A percentile compares a stretch with the other conserved stretches of the same genome.
Evolutionary conservation across 108 stramenopile species (phyloP).

Genomic region (Pseudonitzschia pungens): DNA sequence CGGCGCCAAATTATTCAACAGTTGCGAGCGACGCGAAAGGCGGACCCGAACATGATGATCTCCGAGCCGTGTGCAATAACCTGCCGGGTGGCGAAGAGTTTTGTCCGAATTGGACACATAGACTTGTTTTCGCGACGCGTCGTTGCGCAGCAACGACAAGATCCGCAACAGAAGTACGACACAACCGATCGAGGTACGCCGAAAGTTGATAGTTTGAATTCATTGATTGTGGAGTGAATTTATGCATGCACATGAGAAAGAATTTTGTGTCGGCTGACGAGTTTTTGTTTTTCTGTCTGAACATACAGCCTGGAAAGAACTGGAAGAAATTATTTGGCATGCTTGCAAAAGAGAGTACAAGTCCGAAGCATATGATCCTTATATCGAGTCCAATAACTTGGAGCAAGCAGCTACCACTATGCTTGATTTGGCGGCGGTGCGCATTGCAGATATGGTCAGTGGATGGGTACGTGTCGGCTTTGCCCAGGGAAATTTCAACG

Average conservation of each 20-base stretch:
- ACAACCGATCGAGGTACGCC: slow-evolving; percentile 9
- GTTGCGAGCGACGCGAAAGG: slow-evolving; percentile 48
- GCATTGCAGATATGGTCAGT: slow-evolving; percentile 74
- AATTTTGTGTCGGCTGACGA: too few relatives aligned
- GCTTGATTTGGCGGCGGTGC: slow-evolving; percentile 48
- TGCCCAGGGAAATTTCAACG: slow-evolving; percentile 95
- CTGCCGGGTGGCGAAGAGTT: slow-evolving; percentile 74
- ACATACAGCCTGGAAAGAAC: slow-evolving; percentile 55
- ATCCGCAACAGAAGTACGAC: background rate
- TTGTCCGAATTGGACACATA: slow-evolving; percentile 85
- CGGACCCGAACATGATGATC: slow-evolving; percentile 79
- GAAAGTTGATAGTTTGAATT: too few relatives aligned
- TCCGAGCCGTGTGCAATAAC: slow-evolving; percentile 86
- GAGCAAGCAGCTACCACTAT: slow-evolving; percentile 52
- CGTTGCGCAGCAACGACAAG: slow-evolving; percentile 10
- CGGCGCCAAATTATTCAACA: slow-evolving; percentile 64
- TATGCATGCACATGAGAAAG: too few relatives aligned
- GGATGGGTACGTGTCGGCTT: slow-evolving; percentile 93
- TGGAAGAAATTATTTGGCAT: slow-evolving; percentile 80
- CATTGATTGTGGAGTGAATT: too few relatives aligned
- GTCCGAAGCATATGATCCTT: slow-evolving; percentile 62
- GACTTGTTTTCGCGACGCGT: slow-evolving; percentile 80
- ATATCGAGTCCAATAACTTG: slow-evolving; percentile 47
- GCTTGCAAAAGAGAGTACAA: slow-evolving; percentile 76
- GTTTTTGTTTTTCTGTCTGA: background rate